Evolutionary conservation across 163 green algal species (phyloP).

Genomic region (Scenedesmus sp.): DNA sequence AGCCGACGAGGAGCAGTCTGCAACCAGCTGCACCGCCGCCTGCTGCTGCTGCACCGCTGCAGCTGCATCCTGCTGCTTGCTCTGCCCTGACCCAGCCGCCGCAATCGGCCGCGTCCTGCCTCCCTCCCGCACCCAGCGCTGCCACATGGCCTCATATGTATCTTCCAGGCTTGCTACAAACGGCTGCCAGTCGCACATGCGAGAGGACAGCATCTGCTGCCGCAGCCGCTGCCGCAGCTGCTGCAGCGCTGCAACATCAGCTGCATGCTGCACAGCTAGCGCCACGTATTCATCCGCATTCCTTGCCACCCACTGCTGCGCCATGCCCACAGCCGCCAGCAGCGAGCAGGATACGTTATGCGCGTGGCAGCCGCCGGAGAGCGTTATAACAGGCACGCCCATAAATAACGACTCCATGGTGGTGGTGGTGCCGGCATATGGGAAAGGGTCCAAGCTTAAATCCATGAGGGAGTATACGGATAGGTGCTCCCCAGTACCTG

Average conservation of each 20-base stretch:
- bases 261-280: slow-evolving; percentile 70
- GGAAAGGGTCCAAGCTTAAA: slow-evolving; percentile 95
- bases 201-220: slow-evolving; percentile 81
- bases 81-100: neutral
- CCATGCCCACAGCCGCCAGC: slow-evolving; percentile 84
- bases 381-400: slow-evolving; percentile 95
- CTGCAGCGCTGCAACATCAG: slow-evolving; percentile 72
- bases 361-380: slow-evolving; percentile 91
- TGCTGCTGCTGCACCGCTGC: slow-evolving; percentile 6
- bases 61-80: neutral
- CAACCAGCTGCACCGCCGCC: neutral
- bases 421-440: slow-evolving; percentile 98
- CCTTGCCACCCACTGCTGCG: slow-evolving; percentile 82
- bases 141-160: slow-evolving; percentile 68
- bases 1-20: neutral
- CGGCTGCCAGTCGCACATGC: slow-evolving; percentile 82
- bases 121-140: slow-evolving; percentile 47
- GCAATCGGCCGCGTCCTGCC: neutral
- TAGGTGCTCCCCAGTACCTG: slow-evolving; percentile 88
- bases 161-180: slow-evolving; percentile 78
- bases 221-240: slow-evolving; percentile 81
- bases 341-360: slow-evolving; percentile 96
- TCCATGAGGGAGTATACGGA: slow-evolving; percentile 91
- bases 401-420: slow-evolving; percentile 97
- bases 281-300: slow-evolving; percentile 88